Evolutionary conservation across 169 alveolate genomes (phyloP).

Genomic region (Plasmodium yoelii): DNA sequence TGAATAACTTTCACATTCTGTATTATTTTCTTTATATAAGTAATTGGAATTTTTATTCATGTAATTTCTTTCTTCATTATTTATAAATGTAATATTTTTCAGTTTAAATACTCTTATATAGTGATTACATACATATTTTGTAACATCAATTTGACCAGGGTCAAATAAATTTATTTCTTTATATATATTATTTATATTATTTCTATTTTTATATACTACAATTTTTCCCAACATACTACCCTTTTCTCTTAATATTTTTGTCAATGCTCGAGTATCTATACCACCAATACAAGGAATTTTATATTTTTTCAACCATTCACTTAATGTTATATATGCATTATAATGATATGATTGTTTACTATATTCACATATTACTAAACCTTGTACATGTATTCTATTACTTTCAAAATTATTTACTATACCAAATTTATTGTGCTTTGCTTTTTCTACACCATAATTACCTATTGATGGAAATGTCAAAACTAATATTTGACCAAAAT

Average conservation of each 20-base stretch:
- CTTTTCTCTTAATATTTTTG: conserved; percentile 86
- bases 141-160: conserved; percentile 61
- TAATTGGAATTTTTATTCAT: conserved; percentile 3
- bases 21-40: conserved; percentile 4
- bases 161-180: conserved; percentile 59
- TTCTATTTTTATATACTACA: conserved; percentile 75
- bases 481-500: conserved; percentile 89
- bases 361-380: conserved; percentile 89
- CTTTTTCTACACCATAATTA: conserved; percentile 90
- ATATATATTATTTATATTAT: conserved; percentile 45
- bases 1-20: background rate
- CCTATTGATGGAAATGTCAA: conserved; percentile 91
- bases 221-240: conserved; percentile 89
- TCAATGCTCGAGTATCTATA: conserved; percentile 90
- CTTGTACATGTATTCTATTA: conserved; percentile 81
- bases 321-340: conserved; percentile 37
- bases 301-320: conserved; percentile 56
- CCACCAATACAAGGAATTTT: conserved; percentile 81
- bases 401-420: conserved; percentile 86
- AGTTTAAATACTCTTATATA: conserved; percentile 54
- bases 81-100: background rate
- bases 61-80: conserved; percentile 29
- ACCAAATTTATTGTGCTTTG: conserved; percentile 83
- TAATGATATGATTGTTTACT: conserved; percentile 73
- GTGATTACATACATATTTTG: conserved; percentile 65